phyloP scores from a whole-genome alignment of 2,329 filamentous ascomycete genomes.

The Parascedosporium putredinis region DNA sequence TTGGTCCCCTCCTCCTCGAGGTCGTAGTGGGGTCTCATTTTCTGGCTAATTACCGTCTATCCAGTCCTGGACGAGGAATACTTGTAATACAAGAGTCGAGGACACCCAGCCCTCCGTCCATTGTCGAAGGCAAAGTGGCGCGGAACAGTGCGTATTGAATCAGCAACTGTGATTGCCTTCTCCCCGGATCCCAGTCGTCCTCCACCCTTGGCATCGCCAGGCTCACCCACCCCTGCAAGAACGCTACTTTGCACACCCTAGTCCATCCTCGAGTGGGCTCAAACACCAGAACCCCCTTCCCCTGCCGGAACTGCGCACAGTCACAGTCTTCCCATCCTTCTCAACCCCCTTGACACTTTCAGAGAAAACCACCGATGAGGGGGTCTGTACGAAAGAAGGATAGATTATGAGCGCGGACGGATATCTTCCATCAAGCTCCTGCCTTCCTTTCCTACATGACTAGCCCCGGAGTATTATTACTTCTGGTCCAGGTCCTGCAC shows the following conservation, averaged over 20 bases:
- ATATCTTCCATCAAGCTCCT: neutral
- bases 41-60: slow-evolving; percentile 6
- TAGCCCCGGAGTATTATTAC: slow-evolving; percentile 3
- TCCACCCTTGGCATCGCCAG: neutral
- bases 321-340: neutral
- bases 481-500: neutral
- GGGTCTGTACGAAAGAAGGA: neutral
- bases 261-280: neutral
- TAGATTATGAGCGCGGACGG: neutral
- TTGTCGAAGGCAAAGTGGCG: neutral
- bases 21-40: slow-evolving; percentile 1
- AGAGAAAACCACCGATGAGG: slow-evolving; percentile 3
- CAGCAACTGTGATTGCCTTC: neutral
- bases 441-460: neutral
- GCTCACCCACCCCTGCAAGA: neutral
- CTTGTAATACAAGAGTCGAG: too few relatives aligned
- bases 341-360: neutral
- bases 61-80: neutral
- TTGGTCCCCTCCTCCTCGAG: neutral
- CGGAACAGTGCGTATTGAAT: neutral
- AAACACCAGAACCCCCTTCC: slow-evolving; percentile 2
- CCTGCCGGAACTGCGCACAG: neutral
- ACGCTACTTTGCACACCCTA: neutral
- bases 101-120: slow-evolving; percentile 1
- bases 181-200: slow-evolving; percentile 6